These are phyloP conservation scores for Cutaneotrichosporon cavernicola DNA, from an alignment of 1,284 basidiomycete species.

Conservation along the genomic window DNA sequence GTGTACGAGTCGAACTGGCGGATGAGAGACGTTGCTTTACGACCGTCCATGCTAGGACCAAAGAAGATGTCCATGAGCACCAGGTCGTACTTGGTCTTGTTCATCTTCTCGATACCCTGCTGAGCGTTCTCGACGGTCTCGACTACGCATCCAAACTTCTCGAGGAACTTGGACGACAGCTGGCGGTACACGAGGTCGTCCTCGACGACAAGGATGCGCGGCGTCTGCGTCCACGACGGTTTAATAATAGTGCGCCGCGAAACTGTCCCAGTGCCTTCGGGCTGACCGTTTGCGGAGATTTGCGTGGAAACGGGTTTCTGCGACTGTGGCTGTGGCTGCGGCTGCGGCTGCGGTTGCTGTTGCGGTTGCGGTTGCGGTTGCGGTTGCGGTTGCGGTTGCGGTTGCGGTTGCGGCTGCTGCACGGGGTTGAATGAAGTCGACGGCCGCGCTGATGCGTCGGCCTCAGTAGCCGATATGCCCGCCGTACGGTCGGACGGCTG, in stretches of 20 bases:
- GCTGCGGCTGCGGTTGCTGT: neutral
- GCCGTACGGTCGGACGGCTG: conserved; percentile 9
- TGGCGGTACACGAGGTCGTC: conserved; percentile 89
- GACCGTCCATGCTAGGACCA: conserved; percentile 51
- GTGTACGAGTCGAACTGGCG: conserved; percentile 84
- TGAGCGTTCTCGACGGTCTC: conserved; percentile 91
- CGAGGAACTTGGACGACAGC: conserved; percentile 86
- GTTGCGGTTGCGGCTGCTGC: neutral
- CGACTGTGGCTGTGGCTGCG: neutral
- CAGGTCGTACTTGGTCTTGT: conserved; percentile 85
- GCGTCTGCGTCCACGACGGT: conserved; percentile 83
- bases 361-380: neutral
- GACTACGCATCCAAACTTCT: conserved; percentile 91
- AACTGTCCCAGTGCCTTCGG: conserved; percentile 1
- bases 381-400: neutral
- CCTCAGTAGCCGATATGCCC: neutral
- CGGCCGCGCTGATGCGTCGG: neutral
- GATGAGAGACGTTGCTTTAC: conserved; percentile 79
- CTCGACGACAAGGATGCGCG: conserved; percentile 85
- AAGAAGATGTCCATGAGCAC: conserved; percentile 76
- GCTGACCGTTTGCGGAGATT: conserved; percentile 4
- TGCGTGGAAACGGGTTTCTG: neutral
- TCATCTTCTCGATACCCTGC: conserved; percentile 95
- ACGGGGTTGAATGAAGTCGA: neutral
- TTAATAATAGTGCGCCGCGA: conserved; percentile 63